Base-by-base conservation (phyloP, 495 filamentous ascomycete species). In the Lichenothelia convexa region DNA sequence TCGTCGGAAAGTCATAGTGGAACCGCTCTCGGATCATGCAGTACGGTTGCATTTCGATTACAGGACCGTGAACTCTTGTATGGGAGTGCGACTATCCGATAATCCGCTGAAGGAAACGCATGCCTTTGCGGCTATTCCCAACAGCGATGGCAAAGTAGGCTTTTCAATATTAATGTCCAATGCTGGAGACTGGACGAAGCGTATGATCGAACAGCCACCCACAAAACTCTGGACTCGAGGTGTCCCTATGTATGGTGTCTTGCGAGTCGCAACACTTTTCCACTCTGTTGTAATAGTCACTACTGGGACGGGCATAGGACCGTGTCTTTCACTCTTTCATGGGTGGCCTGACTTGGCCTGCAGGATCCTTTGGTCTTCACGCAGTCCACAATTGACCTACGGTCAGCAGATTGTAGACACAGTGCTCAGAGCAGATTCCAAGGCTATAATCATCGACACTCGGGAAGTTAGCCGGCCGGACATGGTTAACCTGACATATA, bases 261-360 rank as follows among this genome's bases (percentile, higher is more conserved):
- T 84, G 39, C 75, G 77, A 51, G 66, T 77, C 30, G 77, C 80
- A 32, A 62, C 62, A 5, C 59, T 87, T 0, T 91, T 85, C 62
- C 51, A 57, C 26, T 62, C 63, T 5, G 64, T 81, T 31, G 63
- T 91, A 21, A 56, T 89, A 32, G 74, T 91, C n/a, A 74, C 78
- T 1, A 91, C 82, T 0, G 82, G 82, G 13, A 82, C 78, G 5
- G 82, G 82, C 21, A 89, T 89, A 37, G 81, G 80, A 0, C 81
- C 74, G 4, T 70, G 67, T 44, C 55, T 78, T 8, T 65, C 63
- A 0, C 68, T 65, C 50, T 48, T 70, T n/a, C 36, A 48, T 19
- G 30, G 30, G 3, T 16, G 64, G 35, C 62, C 61, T 5, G 55
- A 38, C 20, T 34, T 66, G 3, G 58, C 58, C 1, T 57, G 68